Evolutionary conservation across 306 rosid genomes (phyloP), one percentile per base, ranked within the genome.

Genomic region (Acacia melanoxylon): DNA sequence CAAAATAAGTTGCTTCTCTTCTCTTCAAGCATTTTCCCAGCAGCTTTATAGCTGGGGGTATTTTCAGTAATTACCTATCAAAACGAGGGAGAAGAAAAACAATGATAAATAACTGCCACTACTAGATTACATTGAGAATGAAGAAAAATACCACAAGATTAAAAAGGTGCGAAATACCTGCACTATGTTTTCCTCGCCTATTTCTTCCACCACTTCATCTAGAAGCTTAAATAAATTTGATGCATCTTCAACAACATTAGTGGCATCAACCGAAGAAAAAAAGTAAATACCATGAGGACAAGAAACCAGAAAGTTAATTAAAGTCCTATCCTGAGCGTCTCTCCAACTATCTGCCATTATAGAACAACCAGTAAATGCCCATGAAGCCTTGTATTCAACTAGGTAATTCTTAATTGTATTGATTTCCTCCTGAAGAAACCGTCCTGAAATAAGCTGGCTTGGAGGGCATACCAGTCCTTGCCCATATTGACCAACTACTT

Each of bases 11-110:
- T 87, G 81, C 93, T 88, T 82, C 99, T 92, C 87, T 89, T 95
- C 87, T 91, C 98, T 74, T 92, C 99, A 46, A 95, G 95, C 96
- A 93, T 89, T 86, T 92, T 92, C 59, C 98, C 99, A 49, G 98
- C 95, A 81, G 89, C 87, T 87, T 87, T 91, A 78, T 86, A 93
- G 86, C 71, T 82, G 78, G 91, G 92, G 85, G 96, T 91, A 88
- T 88, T 90, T 84, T 89, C 96, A 63, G 98, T 95, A 73, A 92
- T 88, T 76, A 95, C 96, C 99, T 95, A 74, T 67, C 74, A 77
- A 90, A 84, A 70, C 65, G 71, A 56, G 72, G 29, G 73, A 80
- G 35, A 84, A 35, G 61, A 72, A 74, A 80, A 68, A 58, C 41
- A 51, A 73, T 42, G 35, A 84, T 81, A 58, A 70, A 75, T 45